A percentile compares a stretch with the other conserved stretches of the same genome.
Conservation (phyloP, 208 protist genomes). For the Porcisia hertigi region DNA sequence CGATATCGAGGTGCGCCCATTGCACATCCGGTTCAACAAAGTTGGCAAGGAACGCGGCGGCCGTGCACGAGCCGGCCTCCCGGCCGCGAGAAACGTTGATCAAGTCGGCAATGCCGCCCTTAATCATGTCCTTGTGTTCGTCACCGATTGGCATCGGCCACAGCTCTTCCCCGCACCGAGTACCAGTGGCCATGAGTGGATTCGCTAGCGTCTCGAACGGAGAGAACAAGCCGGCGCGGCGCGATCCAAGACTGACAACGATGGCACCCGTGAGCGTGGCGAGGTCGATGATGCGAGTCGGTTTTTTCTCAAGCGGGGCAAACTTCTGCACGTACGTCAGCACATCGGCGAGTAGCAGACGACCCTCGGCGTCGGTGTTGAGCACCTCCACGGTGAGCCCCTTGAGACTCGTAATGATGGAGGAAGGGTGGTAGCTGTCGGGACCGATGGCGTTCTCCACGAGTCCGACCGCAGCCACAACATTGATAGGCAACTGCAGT, state of each 20-base stretch:
- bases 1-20: slow-evolving; percentile 89
- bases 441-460: slow-evolving; percentile 90
- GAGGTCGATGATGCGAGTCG: slow-evolving; percentile 80
- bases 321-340: slow-evolving; percentile 86
- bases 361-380: slow-evolving; percentile 93
- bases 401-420: slow-evolving; percentile 81
- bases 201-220: slow-evolving; percentile 42
- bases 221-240: slow-evolving; percentile 78
- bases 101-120: slow-evolving; percentile 73
- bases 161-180: slow-evolving; percentile 67
- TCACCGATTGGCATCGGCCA: slow-evolving; percentile 89
- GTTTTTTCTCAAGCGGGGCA: slow-evolving; percentile 58
- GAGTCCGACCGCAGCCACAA: slow-evolving; percentile 77
- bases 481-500: slow-evolving; percentile 73
- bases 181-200: slow-evolving; percentile 55
- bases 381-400: slow-evolving; percentile 88
- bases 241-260: slow-evolving; percentile 72
- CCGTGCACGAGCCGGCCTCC: slow-evolving; percentile 78
- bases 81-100: slow-evolving; percentile 54
- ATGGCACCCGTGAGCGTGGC: slow-evolving; percentile 92
- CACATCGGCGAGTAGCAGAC: slow-evolving; percentile 89
- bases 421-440: slow-evolving; percentile 76
- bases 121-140: slow-evolving; percentile 73
- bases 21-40: slow-evolving; percentile 62
- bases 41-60: slow-evolving; percentile 80